Evolutionary conservation across 352 stramenopile species (phyloP).

Genomic region (Pythium grandisporangium): DNA sequence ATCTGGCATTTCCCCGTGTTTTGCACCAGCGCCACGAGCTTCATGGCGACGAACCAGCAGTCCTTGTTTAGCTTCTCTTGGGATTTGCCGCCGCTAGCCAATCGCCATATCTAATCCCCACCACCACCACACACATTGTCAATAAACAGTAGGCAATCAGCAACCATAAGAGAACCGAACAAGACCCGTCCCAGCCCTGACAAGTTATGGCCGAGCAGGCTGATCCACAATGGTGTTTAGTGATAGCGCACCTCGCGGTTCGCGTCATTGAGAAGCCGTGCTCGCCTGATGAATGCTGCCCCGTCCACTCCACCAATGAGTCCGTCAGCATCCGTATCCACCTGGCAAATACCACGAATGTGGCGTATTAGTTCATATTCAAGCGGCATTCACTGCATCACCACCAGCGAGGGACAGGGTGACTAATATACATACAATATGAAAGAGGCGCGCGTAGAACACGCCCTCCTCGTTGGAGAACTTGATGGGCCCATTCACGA

Average conservation of each 20-base stretch:
- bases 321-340: slow-evolving; percentile 71
- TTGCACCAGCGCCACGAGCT: slow-evolving; percentile 83
- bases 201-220: no score
- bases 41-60: slow-evolving; percentile 88
- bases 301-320: slow-evolving; percentile 67
- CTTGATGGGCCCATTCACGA: slow-evolving; percentile 80
- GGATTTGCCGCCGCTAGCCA: slow-evolving; percentile 83
- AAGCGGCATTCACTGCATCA: neutral
- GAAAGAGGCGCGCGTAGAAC: slow-evolving; percentile 73
- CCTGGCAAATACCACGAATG: slow-evolving; percentile 33
- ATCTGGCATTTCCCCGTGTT: slow-evolving; percentile 76
- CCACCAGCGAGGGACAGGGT: no score
- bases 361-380: neutral
- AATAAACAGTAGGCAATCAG: no score
- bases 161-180: no score
- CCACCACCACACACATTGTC: neutral
- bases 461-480: slow-evolving; percentile 75
- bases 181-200: no score
- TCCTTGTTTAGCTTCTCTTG: slow-evolving; percentile 83
- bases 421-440: slow-evolving; percentile 56
- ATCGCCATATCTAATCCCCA: slow-evolving; percentile 59
- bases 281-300: slow-evolving; percentile 73
- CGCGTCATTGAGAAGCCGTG: slow-evolving; percentile 69
- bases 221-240: no score
- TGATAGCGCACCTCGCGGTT: slow-evolving; percentile 69